Percentiles rank a stretch among this genome's conserved stretches.
These are phyloP conservation scores for Talaromyces piceae DNA, from an alignment of 2,329 filamentous ascomycete species.

Conservation along the genomic window DNA sequence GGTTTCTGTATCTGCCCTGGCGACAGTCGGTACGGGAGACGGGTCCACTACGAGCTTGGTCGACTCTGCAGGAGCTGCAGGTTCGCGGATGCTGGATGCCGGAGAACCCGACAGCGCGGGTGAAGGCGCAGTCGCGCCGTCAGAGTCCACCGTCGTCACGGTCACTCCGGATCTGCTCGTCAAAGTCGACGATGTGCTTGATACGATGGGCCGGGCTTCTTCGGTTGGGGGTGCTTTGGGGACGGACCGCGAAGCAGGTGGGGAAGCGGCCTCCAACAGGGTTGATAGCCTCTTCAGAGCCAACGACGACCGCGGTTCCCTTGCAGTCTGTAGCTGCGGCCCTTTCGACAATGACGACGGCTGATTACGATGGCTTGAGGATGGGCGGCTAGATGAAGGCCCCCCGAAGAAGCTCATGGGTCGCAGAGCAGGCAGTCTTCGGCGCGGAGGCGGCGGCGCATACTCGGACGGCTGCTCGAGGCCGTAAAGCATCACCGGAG, in stretches of 20 bases:
- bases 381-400: neutral
- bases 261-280: conserved; percentile 1
- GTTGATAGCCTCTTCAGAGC: conserved; percentile 2
- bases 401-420: neutral
- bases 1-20: neutral
- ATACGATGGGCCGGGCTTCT: neutral
- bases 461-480: conserved; percentile 9
- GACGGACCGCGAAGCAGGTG: neutral
- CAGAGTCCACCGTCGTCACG: neutral
- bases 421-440: neutral
- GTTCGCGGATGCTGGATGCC: neutral
- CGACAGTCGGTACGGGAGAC: neutral
- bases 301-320: neutral
- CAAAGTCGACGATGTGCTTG: conserved; percentile 1
- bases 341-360: conserved; percentile 1
- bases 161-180: conserved; percentile 7
- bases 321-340: neutral
- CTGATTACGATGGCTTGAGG: conserved; percentile 3
- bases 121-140: neutral
- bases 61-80: neutral
- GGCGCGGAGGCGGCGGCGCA: neutral
- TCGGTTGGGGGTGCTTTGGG: neutral
- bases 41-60: neutral
- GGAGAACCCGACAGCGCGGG: neutral
- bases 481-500: conserved; percentile 8